Conservation (phyloP, 768 basidiomycete genomes). For the Termitomyces sp. region DNA sequence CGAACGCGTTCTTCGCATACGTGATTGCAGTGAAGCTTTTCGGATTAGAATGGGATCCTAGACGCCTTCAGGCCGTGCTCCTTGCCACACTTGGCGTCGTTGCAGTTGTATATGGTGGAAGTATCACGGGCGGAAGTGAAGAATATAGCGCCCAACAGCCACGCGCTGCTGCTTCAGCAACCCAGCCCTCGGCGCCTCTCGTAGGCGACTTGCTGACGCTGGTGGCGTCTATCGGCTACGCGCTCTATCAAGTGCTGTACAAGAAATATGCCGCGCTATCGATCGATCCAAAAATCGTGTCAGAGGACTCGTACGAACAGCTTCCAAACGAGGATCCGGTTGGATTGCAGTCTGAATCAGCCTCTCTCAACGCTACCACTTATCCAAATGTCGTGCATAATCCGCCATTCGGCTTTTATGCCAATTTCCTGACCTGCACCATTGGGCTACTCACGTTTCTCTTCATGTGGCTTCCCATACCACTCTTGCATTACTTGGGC, state of each 20-base stretch:
- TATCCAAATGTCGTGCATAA: conserved; percentile 37
- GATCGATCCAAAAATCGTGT: conserved; percentile 48
- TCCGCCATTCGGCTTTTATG: conserved; percentile 79
- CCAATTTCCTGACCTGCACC: conserved; percentile 74
- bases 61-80: conserved; percentile 64
- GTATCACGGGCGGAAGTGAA: conserved; percentile 17
- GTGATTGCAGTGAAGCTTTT: conserved; percentile 74
- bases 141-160: conserved; percentile 3
- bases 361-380: background rate
- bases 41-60: conserved; percentile 54
- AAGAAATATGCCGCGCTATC: conserved; percentile 73
- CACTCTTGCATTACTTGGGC: conserved; percentile 61
- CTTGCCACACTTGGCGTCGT: conserved; percentile 80
- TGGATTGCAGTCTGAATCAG: conserved; percentile 8
- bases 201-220: conserved; percentile 74
- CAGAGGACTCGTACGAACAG: conserved; percentile 39
- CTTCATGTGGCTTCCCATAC: conserved; percentile 75
- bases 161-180: background rate
- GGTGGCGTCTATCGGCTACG: conserved; percentile 65
- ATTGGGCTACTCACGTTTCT: conserved; percentile 78
- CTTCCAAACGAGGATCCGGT: conserved; percentile 28
- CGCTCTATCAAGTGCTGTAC: conserved; percentile 81
- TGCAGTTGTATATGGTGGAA: conserved; percentile 79
- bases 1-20: conserved; percentile 90
- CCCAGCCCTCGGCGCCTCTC: conserved; percentile 47